phyloP scores from a whole-genome alignment of 2,329 filamentous ascomycete genomes.

The Pseudopithomyces chartarum region DNA sequence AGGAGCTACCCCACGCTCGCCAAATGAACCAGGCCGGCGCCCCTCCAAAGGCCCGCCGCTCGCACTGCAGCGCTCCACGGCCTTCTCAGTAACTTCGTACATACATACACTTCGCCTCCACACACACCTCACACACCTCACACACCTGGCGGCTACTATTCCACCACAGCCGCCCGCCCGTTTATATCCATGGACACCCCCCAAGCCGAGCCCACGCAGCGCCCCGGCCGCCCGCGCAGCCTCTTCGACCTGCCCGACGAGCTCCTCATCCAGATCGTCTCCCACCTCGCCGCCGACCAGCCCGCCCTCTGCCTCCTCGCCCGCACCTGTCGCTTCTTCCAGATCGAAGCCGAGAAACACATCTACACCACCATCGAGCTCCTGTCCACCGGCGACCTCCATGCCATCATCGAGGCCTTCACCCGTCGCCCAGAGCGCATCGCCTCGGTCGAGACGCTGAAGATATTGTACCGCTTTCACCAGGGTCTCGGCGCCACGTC shows the following conservation, averaged over 20 bases:
- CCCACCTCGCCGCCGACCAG: conserved; percentile 30
- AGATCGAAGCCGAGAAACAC: conserved; percentile 37
- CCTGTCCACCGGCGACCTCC: conserved; percentile 29
- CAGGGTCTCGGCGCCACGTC: conserved; percentile 23
- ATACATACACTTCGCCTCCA: background rate
- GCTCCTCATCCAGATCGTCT: conserved; percentile 34
- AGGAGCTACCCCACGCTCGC: too few species aligned
- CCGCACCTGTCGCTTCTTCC: conserved; percentile 34
- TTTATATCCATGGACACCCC: background rate
- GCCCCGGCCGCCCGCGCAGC: background rate
- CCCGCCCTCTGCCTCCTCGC: conserved; percentile 32
- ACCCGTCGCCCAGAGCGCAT: conserved; percentile 28
- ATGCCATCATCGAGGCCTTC: conserved; percentile 33
- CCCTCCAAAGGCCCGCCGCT: too few species aligned
- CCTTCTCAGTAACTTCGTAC: too few species aligned
- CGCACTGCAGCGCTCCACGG: background rate
- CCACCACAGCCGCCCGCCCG: background rate
- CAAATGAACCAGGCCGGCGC: too few species aligned
- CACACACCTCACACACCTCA: too few species aligned
- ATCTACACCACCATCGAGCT: conserved; percentile 40
- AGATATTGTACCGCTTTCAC: conserved; percentile 37
- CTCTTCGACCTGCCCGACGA: conserved; percentile 29
- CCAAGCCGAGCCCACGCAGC: background rate
- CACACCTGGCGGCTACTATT: background rate
- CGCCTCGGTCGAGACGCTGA: conserved; percentile 35